Conservation (phyloP, 2,329 filamentous ascomycete species). For the Alternaria infectoria region DNA sequence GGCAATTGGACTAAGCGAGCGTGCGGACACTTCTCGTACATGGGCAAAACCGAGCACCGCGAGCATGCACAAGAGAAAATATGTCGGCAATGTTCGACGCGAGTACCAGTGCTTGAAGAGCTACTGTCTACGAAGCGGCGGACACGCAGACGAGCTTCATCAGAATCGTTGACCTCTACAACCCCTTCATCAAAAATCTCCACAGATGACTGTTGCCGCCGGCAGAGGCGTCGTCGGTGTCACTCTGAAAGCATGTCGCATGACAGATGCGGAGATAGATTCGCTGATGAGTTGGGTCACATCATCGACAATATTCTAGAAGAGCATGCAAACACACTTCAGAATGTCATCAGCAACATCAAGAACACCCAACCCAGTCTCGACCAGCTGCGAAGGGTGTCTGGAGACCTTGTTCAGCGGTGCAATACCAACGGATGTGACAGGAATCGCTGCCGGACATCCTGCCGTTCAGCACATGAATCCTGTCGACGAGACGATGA, state of each 20-base stretch:
- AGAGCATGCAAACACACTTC: conserved; percentile 48
- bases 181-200: conserved; percentile 10
- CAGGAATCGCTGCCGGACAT: conserved; percentile 2
- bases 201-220: neutral
- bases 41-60: conserved; percentile 15
- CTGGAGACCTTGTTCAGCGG: conserved; percentile 26
- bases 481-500: conserved; percentile 7
- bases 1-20: conserved; percentile 34
- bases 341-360: conserved; percentile 50
- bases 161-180: conserved; percentile 20
- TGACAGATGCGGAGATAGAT: conserved; percentile 32
- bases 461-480: neutral
- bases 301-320: conserved; percentile 51
- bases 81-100: conserved; percentile 32
- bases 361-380: conserved; percentile 28
- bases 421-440: conserved; percentile 11
- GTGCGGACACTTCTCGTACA: conserved; percentile 39
- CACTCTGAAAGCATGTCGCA: conserved; percentile 20
- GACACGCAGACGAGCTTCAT: conserved; percentile 14
- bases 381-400: conserved; percentile 21
- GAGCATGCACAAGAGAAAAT: conserved; percentile 20
- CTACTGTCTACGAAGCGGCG: conserved; percentile 2
- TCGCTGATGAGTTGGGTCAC: conserved; percentile 45
- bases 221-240: conserved; percentile 13
- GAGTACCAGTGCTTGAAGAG: conserved; percentile 4